These are phyloP conservation scores for Pythium periplocum DNA, from an alignment of 352 stramenopile species.

Conservation along the genomic window DNA sequence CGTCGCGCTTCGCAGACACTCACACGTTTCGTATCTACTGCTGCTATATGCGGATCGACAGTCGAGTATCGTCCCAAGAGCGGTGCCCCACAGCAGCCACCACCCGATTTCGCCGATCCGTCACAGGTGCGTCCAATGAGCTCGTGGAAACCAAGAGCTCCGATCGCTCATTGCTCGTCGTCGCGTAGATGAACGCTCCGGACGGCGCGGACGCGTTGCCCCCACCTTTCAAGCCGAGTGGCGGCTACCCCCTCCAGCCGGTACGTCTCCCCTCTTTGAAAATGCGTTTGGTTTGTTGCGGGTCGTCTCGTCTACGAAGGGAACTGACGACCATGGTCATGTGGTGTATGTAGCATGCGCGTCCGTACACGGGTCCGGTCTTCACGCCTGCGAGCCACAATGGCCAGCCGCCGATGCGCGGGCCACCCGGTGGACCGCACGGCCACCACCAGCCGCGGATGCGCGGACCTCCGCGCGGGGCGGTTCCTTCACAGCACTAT, in stretches of 20 bases:
- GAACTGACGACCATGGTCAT: slow-evolving; percentile 2
- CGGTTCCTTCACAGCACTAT: slow-evolving; percentile 12
- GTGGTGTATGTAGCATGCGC: slow-evolving; percentile 10
- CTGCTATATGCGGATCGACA: background rate
- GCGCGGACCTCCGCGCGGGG: slow-evolving; percentile 11
- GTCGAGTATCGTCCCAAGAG: slow-evolving; percentile 18
- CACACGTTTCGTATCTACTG: background rate
- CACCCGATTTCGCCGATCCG: slow-evolving; percentile 10
- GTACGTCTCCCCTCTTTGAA: slow-evolving; percentile 10
- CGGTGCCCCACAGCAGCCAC: background rate
- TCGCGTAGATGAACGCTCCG: slow-evolving; percentile 9
- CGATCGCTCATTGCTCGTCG: background rate
- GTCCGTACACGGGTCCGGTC: slow-evolving; percentile 16
- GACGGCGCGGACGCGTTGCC: slow-evolving; percentile 16
- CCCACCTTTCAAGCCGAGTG: slow-evolving; percentile 17
- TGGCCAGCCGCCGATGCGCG: slow-evolving; percentile 10
- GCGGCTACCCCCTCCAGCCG: slow-evolving; percentile 14
- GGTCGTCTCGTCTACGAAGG: background rate
- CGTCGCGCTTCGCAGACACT: background rate
- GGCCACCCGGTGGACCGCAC: slow-evolving; percentile 1
- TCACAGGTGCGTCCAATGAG: slow-evolving; percentile 4
- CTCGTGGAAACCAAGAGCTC: background rate
- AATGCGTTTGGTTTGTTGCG: background rate
- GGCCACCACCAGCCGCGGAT: slow-evolving; percentile 16
- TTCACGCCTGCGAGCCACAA: slow-evolving; percentile 15